Evolutionary conservation across 176 grass and related monocot species (phyloP), one percentile per base, ranked within the genome.

Genomic region (Themeda triandra): DNA sequence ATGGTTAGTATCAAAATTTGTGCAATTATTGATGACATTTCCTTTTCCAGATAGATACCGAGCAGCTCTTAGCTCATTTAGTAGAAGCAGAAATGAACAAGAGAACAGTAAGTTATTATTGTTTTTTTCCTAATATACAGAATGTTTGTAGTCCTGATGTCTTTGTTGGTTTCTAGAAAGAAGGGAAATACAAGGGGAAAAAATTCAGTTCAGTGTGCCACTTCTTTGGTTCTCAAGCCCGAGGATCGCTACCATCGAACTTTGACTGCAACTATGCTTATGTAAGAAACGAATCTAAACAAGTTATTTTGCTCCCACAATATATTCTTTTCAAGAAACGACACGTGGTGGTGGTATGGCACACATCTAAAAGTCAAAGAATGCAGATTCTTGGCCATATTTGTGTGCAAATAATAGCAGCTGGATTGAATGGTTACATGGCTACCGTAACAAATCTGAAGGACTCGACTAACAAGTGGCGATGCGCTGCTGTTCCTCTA

Each of bases 211-310:
- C 90, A 15, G 88, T 94, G 10, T 94, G 92, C 39, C 92, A 94
- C 63, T 92, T 94, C 85, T 94, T 92, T 46, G 90, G 92, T 72
- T 92, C 85, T 80, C 90, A 94, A 64, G 90, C 90, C 59, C 85
- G 89, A 66, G 90, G 92, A 63, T 94, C 92, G 6, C 18, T 88
- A 4, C 92, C 92, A 13, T 94, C 92, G 15, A 94, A 92, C 35
- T 94, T 94, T 13, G 92, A 94, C 37, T 94, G 90, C 37, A 71
- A 88, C 23, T 94, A 94, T 49, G 87, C 92, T 73, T 92, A 94
- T 83, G 92, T 94, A 86, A 66, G 87, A 39, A 62, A 21, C 10
- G 23, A 41, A 75, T 63, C 28, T 19, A 58, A 70, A 40, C 17
- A n/a, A 3, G 17, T 15, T 39, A 14, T 56, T 19, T 56, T 24